Conservation (phyloP, 73 alveolate species). For the Stentor roeselii region DNA sequence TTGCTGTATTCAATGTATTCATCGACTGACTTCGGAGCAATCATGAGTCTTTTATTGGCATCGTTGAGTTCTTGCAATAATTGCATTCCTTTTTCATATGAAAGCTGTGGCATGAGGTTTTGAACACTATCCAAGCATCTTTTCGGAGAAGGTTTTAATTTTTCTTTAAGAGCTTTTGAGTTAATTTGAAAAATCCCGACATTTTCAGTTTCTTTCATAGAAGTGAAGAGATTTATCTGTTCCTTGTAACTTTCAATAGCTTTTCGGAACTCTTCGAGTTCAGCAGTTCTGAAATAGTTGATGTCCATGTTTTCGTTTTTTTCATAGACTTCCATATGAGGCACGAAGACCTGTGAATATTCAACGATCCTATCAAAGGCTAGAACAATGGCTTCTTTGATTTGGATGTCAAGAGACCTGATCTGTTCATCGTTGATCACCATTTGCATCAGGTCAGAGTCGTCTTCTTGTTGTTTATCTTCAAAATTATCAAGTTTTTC, state of each 20-base stretch:
- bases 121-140: conserved; percentile 37
- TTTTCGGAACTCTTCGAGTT: conserved; percentile 47
- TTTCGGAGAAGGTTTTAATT: conserved; percentile 45
- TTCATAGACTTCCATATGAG: conserved; percentile 43
- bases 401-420: conserved; percentile 32
- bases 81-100: conserved; percentile 32
- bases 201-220: conserved; percentile 32
- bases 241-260: conserved; percentile 30
- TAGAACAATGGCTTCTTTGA: conserved; percentile 35
- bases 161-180: conserved; percentile 39
- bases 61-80: conserved; percentile 42
- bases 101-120: conserved; percentile 47
- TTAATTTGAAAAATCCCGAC: conserved; percentile 52
- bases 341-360: conserved; percentile 29
- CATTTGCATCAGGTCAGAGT: conserved; percentile 47
- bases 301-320: conserved; percentile 45
- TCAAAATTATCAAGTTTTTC: conserved; percentile 43
- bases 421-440: conserved; percentile 54
- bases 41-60: conserved; percentile 39
- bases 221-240: conserved; percentile 35
- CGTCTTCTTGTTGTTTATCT: conserved; percentile 52
- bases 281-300: conserved; percentile 43
- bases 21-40: conserved; percentile 47
- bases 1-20: conserved; percentile 52
- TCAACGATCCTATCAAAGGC: conserved; percentile 41